Evolutionary conservation across 2,329 filamentous ascomycete species (phyloP).

Genomic region (Cercospora berteroae): DNA sequence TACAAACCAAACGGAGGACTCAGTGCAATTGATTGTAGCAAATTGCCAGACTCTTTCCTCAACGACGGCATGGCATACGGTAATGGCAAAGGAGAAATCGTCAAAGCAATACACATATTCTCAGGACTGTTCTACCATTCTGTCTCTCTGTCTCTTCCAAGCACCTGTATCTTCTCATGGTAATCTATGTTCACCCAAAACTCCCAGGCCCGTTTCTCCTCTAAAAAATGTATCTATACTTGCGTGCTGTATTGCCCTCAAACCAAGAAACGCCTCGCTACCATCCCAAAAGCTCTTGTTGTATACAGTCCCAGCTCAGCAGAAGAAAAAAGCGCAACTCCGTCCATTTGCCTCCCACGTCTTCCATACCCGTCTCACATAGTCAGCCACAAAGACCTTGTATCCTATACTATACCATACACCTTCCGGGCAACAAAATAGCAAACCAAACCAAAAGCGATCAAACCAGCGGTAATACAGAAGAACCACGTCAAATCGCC

Average conservation of each 20-base stretch:
- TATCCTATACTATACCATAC: conserved; percentile 69
- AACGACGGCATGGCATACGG: neutral
- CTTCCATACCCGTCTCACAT: neutral
- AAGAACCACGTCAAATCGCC: conserved; percentile 60
- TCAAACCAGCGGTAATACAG: conserved; percentile 66
- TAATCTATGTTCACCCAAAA: neutral
- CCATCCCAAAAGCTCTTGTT: neutral
- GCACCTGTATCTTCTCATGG: neutral
- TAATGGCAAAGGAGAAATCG: neutral
- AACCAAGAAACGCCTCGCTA: neutral
- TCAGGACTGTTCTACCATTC: neutral
- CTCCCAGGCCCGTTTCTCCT: neutral
- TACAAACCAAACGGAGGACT: neutral
- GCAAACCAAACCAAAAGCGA: conserved; percentile 76
- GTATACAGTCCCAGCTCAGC: neutral
- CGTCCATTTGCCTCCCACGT: neutral
- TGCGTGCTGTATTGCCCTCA: neutral
- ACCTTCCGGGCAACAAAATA: conserved; percentile 80
- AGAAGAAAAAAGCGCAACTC: neutral
- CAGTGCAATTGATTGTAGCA: neutral
- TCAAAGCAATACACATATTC: neutral
- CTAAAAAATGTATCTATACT: neutral
- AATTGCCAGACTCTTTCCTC: neutral
- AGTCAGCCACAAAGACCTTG: neutral
- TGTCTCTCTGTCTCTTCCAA: neutral